Base-by-base conservation (phyloP, 2,329 filamentous ascomycete species). In the Emergomyces africanus region DNA sequence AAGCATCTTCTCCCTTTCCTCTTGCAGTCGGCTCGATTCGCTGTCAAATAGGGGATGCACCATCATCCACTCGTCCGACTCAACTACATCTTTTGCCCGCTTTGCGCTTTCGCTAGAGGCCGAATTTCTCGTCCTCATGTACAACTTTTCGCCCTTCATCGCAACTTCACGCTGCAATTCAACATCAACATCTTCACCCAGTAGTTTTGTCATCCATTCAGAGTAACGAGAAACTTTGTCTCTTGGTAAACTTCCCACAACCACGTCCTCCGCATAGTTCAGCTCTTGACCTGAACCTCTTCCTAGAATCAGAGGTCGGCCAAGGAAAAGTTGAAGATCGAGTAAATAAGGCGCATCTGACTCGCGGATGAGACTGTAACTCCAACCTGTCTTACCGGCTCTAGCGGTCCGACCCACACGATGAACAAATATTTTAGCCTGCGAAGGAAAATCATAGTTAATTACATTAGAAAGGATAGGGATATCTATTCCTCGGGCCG, bases 371-470 rank as follows among this genome's bases (percentile, higher is more conserved):
- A 99, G 79, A 77, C 89, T 96, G 75, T 96, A 99, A 75, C 87
- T 88, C 94, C 94, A 97, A 63, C 94, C 94, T 64, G 87, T 84
- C 67, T 90, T 86, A 15, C 92, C 94, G 50, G 95, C 95, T 81
- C 94, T 85, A 46, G 94, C 95, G 30, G 95, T 99, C 75, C 94
- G 86, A 67, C 94, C 94, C 53, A 99, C 94, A 70, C 94, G 86
- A 74, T 99, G 94, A 33, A 99, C 88, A 67, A 95, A 99, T 48
- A 99, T 85, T 75, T 99, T 99, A 23, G 94, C 90, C 68, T 97
- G 94, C 1, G 92, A 88, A 2, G 94, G 92, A 64, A 99, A 99
- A 69, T 97, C 92, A 74, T 95, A 99, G 78, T 99, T 97, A 78
- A 99, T 92, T 61, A 99, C 94, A 70, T 99, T 97, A 59, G 90